Base-by-base conservation (phyloP, 1,139 yeast species). In the Sugiyamaella japonica region DNA sequence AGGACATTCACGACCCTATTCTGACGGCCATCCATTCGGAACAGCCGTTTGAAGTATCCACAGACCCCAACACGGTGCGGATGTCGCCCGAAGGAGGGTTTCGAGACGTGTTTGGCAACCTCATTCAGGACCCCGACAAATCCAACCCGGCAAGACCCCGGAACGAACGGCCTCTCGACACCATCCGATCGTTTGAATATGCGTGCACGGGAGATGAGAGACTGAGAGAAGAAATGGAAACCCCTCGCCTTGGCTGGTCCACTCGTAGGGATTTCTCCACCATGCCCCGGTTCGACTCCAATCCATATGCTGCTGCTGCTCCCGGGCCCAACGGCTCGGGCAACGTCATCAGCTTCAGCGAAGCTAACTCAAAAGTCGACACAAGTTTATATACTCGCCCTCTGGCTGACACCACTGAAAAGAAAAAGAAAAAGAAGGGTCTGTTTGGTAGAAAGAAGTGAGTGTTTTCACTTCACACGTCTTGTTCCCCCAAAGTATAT, bases 91-190 rank as follows among this genome's bases (percentile, higher is more conserved):
- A 71, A 56, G 70, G 72, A 60, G 71, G 69, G 49, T 71, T 85
- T 65, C 83, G 82, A 63, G 99, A 93, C 69, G 83, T 89, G 44
- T 91, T 90, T 71, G 99, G 99, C 28, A 80, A 82, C 59, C 80
- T 83, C 6, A 91, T 93, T 63, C 65, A 68, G 4, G 81, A 80
- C 60, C 88, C 95, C 4, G 99, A 93, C 70, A 78, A 85, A 64
- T 88, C 96, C 28, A 93, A 93, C 69, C 99, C 99, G 17, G 85
- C 97, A 12, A 81, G 99, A 66, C 73, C 87, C 15, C 81, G 98
- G 69, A 90, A 90, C 70, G 99, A 93, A 74, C 82, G 99, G 63
- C 99, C 99, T 3, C 74, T 93, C 67, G 99, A 95, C 71, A 93
- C 99, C 1, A 90, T 93, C 65, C 77, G 97, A 61, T 81, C 88